Percentiles rank a stretch among this genome's conserved stretches.
phyloP scores from a whole-genome alignment of 768 basidiomycete species.

The Auricularia sp. region DNA sequence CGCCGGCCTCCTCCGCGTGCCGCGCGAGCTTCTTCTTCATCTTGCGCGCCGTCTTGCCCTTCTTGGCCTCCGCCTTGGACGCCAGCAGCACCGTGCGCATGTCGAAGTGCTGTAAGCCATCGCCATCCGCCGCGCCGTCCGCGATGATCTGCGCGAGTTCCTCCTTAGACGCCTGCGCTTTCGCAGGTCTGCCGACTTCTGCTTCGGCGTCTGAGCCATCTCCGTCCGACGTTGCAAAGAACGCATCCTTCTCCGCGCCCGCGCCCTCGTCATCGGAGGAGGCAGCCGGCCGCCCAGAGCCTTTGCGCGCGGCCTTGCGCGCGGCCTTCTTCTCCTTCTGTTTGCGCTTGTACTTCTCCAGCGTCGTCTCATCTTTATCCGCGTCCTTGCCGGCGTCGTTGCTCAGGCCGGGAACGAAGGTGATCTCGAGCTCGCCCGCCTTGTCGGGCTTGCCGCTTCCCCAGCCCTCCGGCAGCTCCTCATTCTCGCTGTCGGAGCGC shows the following conservation, averaged over 20 bases:
- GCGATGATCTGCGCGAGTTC: slow-evolving; percentile 56
- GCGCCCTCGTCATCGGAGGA: slow-evolving; percentile 12
- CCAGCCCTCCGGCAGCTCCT: slow-evolving; percentile 78
- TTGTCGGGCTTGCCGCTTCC: slow-evolving; percentile 34
- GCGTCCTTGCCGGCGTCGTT: slow-evolving; percentile 22
- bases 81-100: slow-evolving; percentile 82
- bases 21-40: slow-evolving; percentile 28
- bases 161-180: slow-evolving; percentile 39
- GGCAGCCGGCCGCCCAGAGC: slow-evolving; percentile 5
- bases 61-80: slow-evolving; percentile 50
- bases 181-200: slow-evolving; percentile 4
- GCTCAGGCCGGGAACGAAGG: slow-evolving; percentile 79
- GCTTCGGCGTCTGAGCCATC: slow-evolving; percentile 26
- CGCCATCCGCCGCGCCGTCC: slow-evolving; percentile 41
- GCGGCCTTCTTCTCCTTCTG: slow-evolving; percentile 80
- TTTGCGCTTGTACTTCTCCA: slow-evolving; percentile 84
- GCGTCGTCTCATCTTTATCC: slow-evolving; percentile 67
- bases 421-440: slow-evolving; percentile 87
- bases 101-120: slow-evolving; percentile 69
- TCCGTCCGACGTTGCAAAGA: slow-evolving; percentile 53
- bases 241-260: slow-evolving; percentile 46
- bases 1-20: slow-evolving; percentile 52
- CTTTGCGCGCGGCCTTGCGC: slow-evolving; percentile 58
- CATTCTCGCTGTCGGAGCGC: slow-evolving; percentile 17
- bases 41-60: slow-evolving; percentile 29